phyloP scores from a whole-genome alignment of 352 stramenopile species.

The Pythium angustatum region DNA sequence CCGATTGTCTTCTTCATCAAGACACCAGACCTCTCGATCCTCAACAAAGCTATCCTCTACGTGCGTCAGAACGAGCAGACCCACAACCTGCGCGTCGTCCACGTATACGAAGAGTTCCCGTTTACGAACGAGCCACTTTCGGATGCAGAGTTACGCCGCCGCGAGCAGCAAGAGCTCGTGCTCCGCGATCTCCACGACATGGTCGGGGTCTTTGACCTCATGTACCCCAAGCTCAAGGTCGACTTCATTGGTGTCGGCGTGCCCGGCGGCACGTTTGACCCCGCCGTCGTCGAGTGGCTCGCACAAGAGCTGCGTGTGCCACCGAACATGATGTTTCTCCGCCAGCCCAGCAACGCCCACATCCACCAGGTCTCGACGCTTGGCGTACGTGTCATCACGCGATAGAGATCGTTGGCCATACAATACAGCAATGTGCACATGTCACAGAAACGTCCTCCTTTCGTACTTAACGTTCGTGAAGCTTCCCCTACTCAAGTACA shows the following conservation, averaged over 20 bases:
- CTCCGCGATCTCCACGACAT: conserved; percentile 78
- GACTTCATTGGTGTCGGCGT: conserved; percentile 79
- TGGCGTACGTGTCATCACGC: conserved; percentile 88
- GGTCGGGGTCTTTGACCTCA: conserved; percentile 79
- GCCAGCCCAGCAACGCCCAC: conserved; percentile 84
- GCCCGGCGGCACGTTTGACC: conserved; percentile 59
- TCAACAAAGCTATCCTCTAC: conserved; percentile 95
- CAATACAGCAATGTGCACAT: conserved; percentile 5
- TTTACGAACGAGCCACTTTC: conserved; percentile 36
- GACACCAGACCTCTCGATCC: conserved; percentile 74
- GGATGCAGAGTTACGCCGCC: conserved; percentile 35
- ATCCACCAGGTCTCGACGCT: conserved; percentile 88
- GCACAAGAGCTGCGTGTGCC: conserved; percentile 68
- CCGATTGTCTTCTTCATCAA: conserved; percentile 94
- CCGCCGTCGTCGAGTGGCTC: conserved; percentile 88
- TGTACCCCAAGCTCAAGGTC: conserved; percentile 93
- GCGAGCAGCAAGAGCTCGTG: conserved; percentile 38
- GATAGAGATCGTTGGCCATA: conserved; percentile 31
- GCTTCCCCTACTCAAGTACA: background rate
- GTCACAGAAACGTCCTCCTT: conserved; percentile 13
- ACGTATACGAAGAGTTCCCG: conserved; percentile 60
- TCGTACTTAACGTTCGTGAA: conserved; percentile 26
- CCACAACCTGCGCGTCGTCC: conserved; percentile 89
- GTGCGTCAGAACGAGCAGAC: conserved; percentile 92
- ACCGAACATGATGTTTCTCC: conserved; percentile 94